These are phyloP conservation scores for Cupressus sempervirens DNA, from an alignment of 75 land plant species.

Conservation along the genomic window DNA sequence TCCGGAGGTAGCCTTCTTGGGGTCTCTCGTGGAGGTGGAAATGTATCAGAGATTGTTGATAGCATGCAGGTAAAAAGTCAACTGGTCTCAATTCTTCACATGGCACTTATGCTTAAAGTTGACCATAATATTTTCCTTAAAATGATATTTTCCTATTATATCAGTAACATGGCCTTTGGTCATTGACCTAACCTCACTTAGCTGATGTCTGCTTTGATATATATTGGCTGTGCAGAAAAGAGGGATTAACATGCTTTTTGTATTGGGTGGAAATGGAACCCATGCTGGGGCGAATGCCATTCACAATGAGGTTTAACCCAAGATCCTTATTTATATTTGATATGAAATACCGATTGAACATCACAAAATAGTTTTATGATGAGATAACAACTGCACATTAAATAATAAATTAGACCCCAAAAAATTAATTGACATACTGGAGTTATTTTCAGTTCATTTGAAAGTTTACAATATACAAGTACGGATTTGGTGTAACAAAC, in stretches of 20 bases:
- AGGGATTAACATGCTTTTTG: conserved; percentile 88
- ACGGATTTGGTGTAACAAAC: not conserved
- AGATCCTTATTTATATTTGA: not conserved
- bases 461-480: too few relatives aligned
- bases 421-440: not conserved
- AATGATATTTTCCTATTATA: not conserved
- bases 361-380: not conserved
- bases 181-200: not conserved
- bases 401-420: not conserved
- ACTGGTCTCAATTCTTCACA: not conserved
- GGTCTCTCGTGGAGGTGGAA: conserved; percentile 88
- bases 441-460: not conserved
- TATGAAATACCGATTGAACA: not conserved
- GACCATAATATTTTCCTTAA: not conserved
- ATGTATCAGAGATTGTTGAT: conserved; percentile 68
- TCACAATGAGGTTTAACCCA: conserved; percentile 59
- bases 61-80: conserved; percentile 65
- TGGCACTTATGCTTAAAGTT: not conserved
- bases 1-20: conserved; percentile 92
- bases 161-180: not conserved
- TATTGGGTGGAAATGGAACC: conserved; percentile 97
- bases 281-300: conserved; percentile 98
- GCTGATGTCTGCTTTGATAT: not conserved
- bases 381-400: not conserved
- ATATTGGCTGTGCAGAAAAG: conserved; percentile 41